Conservation (phyloP, 75 land plant genomes). For the Larix kaempferi region DNA sequence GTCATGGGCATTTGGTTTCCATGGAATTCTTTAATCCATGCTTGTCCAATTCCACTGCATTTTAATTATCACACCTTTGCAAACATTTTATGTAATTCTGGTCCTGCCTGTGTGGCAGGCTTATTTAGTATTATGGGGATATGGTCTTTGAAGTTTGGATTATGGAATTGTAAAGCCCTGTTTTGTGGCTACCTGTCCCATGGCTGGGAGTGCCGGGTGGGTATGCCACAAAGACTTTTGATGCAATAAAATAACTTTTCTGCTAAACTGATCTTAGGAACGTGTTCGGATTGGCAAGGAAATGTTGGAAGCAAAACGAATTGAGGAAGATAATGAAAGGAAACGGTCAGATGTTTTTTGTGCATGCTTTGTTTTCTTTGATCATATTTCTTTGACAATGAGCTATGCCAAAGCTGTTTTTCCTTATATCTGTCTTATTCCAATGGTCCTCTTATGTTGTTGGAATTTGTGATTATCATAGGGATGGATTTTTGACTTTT, state of each 20-base stretch:
- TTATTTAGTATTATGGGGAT: too few relatives aligned
- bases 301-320: constrained; percentile 85
- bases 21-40: too few relatives aligned
- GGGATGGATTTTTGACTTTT: background rate
- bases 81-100: too few relatives aligned
- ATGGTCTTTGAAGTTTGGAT: too few relatives aligned
- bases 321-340: constrained; percentile 83
- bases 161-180: too few relatives aligned
- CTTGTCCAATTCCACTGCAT: too few relatives aligned
- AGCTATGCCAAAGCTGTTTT: background rate
- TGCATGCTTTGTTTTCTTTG: background rate
- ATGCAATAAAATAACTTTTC: background rate
- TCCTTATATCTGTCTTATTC: background rate
- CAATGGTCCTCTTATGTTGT: background rate
- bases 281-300: constrained; percentile 89
- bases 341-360: constrained; percentile 22
- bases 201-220: too few relatives aligned
- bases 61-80: too few relatives aligned
- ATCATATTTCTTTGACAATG: background rate
- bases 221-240: background rate
- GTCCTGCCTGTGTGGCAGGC: too few relatives aligned
- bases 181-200: too few relatives aligned
- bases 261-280: constrained; percentile 42
- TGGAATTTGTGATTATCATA: background rate
- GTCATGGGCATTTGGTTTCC: too few relatives aligned